Conservation (phyloP, 371 early-diverging fungal genomes). For the Basidiobolus heterosporus region DNA sequence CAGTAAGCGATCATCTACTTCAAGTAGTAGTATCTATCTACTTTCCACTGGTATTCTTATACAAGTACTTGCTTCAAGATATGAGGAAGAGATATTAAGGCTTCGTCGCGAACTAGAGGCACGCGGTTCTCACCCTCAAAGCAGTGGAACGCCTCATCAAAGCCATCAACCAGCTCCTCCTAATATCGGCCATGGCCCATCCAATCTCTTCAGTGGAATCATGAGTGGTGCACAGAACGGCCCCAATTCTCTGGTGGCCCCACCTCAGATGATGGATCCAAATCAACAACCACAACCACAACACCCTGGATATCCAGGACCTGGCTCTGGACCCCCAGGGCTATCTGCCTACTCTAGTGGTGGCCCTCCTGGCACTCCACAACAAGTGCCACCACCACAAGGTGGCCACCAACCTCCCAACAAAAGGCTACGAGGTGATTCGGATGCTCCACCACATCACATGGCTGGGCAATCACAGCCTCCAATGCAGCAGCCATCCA, state of each 20-base stretch:
- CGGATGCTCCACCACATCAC: background rate
- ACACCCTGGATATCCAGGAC: slow-evolving; percentile 7
- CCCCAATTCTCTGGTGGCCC: slow-evolving; percentile 11
- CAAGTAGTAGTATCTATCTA: background rate
- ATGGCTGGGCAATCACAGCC: slow-evolving; percentile 1
- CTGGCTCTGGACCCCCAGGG: slow-evolving; percentile 11
- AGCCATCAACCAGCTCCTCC: slow-evolving; percentile 19
- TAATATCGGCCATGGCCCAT: slow-evolving; percentile 22
- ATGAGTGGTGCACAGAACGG: slow-evolving; percentile 12
- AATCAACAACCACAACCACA: slow-evolving; percentile 18
- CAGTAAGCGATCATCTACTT: slow-evolving; percentile 19
- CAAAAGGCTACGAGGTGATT: slow-evolving; percentile 2
- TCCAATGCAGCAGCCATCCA: slow-evolving; percentile 5
- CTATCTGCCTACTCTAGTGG: slow-evolving; percentile 11
- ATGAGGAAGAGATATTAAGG: slow-evolving; percentile 61
- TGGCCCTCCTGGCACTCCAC: slow-evolving; percentile 5
- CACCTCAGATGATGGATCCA: slow-evolving; percentile 24
- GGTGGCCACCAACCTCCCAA: background rate
- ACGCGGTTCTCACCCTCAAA: background rate
- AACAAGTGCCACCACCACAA: slow-evolving; percentile 3
- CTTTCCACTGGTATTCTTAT: background rate
- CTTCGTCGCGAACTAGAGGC: slow-evolving; percentile 53
- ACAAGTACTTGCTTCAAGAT: slow-evolving; percentile 12
- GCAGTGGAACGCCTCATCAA: background rate
- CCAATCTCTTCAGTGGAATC: slow-evolving; percentile 8